Evolutionary conservation across 2,329 filamentous ascomycete genomes (phyloP).

Genomic region (Atkinsonella texensis): DNA sequence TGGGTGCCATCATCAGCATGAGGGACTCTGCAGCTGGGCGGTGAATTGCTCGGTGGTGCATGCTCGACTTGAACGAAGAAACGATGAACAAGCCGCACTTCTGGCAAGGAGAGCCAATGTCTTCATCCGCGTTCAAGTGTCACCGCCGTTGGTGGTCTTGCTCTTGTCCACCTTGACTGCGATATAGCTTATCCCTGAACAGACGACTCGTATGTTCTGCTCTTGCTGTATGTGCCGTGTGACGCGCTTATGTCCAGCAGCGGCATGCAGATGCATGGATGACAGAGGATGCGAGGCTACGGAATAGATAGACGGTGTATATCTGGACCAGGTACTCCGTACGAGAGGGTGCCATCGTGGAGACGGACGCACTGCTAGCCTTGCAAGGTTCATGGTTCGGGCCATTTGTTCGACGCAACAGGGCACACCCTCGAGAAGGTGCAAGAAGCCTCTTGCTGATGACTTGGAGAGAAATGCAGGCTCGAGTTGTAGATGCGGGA

Average conservation of each 20-base stretch:
- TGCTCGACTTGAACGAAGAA: neutral
- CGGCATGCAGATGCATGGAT: neutral
- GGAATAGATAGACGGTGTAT: too few species aligned
- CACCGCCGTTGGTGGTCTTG: neutral
- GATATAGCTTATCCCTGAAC: neutral
- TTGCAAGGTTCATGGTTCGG: too few species aligned
- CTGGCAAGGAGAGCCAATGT: neutral
- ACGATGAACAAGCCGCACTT: neutral
- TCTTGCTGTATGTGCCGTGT: neutral
- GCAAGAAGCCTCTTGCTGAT: too few species aligned
- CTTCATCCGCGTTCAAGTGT: neutral
- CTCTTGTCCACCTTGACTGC: neutral
- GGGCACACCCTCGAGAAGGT: too few species aligned
- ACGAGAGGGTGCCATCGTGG: too few species aligned
- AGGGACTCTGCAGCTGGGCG: neutral
- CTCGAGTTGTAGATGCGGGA: too few species aligned
- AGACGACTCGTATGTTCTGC: too few species aligned
- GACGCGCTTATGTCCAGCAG: neutral
- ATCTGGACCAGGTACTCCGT: neutral
- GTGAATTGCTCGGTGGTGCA: neutral
- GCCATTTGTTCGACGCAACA: too few species aligned
- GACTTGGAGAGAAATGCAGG: too few species aligned
- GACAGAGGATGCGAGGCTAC: neutral
- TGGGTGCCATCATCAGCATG: neutral
- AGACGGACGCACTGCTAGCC: too few species aligned